Conservation (phyloP, 208 protist genomes). For the Trypanosoma avium region DNA sequence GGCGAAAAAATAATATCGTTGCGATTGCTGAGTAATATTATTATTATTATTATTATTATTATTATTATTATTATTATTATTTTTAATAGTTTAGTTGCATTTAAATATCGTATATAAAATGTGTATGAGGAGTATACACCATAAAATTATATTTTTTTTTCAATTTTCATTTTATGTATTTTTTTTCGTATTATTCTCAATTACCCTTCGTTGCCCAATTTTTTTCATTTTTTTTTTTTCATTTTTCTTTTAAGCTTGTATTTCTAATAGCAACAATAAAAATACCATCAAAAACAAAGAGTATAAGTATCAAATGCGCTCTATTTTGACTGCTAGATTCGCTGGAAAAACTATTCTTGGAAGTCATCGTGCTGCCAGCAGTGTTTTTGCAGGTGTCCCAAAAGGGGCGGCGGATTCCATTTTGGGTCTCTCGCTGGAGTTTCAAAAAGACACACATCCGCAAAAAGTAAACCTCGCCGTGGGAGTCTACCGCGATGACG, state of each 20-base stretch:
- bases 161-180: not conserved
- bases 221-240: conserved; percentile 2
- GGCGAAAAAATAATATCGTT: not conserved
- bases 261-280: too few species aligned
- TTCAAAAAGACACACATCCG: conserved; percentile 65
- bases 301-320: conserved; percentile 2
- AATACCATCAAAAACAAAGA: not conserved
- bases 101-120: too few species aligned
- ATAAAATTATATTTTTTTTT: conserved; percentile 15
- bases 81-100: conserved; percentile 3
- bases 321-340: not conserved
- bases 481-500: conserved; percentile 96
- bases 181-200: too few species aligned
- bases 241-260: too few species aligned
- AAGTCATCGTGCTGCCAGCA: conserved; percentile 8
- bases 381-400: conserved; percentile 49
- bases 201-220: not conserved
- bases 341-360: not conserved
- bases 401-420: conserved; percentile 67
- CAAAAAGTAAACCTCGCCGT: conserved; percentile 96
- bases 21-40: not conserved
- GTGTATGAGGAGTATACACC: too few species aligned
- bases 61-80: not conserved
- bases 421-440: conserved; percentile 62
- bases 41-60: conserved; percentile 8